Conservation (phyloP, 257 asterid genomes). For the Gentiana macrophylla region DNA sequence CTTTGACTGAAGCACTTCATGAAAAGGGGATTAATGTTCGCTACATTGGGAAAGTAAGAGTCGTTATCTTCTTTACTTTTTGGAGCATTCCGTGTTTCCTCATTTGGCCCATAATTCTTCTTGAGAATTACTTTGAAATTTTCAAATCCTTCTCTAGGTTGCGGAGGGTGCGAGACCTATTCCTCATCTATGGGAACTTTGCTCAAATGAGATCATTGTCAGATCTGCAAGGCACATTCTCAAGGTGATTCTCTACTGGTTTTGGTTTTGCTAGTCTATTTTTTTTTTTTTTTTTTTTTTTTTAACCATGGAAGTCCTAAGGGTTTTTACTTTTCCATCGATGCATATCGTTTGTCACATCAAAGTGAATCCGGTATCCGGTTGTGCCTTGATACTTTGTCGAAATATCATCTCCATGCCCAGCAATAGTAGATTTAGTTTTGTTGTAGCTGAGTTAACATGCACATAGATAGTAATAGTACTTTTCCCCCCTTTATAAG, state of each 20-base stretch:
- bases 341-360: too few species aligned
- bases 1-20: slow-evolving; percentile 91
- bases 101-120: neutral
- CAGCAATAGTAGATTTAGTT: too few species aligned
- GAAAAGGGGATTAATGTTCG: slow-evolving; percentile 91
- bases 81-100: neutral
- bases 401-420: too few species aligned
- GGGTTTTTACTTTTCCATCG: too few species aligned
- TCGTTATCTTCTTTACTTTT: neutral
- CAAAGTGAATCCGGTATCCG: too few species aligned
- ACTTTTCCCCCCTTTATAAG: too few species aligned
- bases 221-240: slow-evolving; percentile 84
- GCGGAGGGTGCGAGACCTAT: slow-evolving; percentile 75
- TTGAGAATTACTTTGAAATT: neutral
- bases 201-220: slow-evolving; percentile 72
- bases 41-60: slow-evolving; percentile 72
- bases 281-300: neutral
- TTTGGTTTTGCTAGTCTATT: slow-evolving; percentile 9
- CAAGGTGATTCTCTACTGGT: slow-evolving; percentile 45
- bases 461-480: too few species aligned
- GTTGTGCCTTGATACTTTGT: too few species aligned
- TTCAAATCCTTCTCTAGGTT: slow-evolving; percentile 36
- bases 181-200: slow-evolving; percentile 92
- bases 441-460: too few species aligned
- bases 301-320: neutral